Evolutionary conservation across 1,284 basidiomycete species (phyloP).

Genomic region (Tylopilus sp.): DNA sequence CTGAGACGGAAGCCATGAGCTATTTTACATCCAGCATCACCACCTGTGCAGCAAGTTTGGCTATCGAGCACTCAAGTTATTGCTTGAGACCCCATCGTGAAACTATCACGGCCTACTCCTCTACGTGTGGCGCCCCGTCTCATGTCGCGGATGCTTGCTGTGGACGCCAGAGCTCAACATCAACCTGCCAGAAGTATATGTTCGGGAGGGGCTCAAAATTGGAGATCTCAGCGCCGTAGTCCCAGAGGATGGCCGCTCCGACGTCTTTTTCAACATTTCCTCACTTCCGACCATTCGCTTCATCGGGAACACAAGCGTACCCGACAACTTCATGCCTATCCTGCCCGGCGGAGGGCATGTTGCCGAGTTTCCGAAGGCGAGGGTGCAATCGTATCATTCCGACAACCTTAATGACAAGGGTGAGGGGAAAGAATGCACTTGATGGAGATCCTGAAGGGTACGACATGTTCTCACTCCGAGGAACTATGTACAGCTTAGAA

Average conservation of each 20-base stretch:
- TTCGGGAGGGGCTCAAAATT: slow-evolving; percentile 21
- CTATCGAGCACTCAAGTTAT: neutral
- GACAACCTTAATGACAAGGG: slow-evolving; percentile 8
- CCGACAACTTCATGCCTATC: slow-evolving; percentile 11
- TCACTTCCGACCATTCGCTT: slow-evolving; percentile 10
- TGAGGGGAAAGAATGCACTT: neutral
- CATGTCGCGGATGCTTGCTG: slow-evolving; percentile 28
- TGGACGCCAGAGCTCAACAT: slow-evolving; percentile 28
- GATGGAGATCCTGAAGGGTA: slow-evolving; percentile 8
- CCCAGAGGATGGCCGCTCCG: slow-evolving; percentile 28
- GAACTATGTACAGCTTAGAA: neutral
- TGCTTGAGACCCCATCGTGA: neutral
- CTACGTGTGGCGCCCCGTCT: slow-evolving; percentile 11
- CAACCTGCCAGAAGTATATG: slow-evolving; percentile 21
- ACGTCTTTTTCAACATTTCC: slow-evolving; percentile 30
- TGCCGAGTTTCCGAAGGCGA: slow-evolving; percentile 10
- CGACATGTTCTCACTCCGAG: neutral
- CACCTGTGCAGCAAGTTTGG: slow-evolving; percentile 1
- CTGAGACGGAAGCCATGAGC: too few species aligned
- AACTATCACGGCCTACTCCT: slow-evolving; percentile 9
- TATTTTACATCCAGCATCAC: neutral
- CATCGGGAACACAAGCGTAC: slow-evolving; percentile 11
- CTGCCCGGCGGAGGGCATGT: slow-evolving; percentile 8
- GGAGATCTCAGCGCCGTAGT: slow-evolving; percentile 31
- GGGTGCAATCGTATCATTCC: slow-evolving; percentile 10